A percentile compares a stretch with the other conserved stretches of the same genome.
Evolutionary conservation across 352 stramenopile species (phyloP).

Genomic region (Globisporangium heterothallicum): DNA sequence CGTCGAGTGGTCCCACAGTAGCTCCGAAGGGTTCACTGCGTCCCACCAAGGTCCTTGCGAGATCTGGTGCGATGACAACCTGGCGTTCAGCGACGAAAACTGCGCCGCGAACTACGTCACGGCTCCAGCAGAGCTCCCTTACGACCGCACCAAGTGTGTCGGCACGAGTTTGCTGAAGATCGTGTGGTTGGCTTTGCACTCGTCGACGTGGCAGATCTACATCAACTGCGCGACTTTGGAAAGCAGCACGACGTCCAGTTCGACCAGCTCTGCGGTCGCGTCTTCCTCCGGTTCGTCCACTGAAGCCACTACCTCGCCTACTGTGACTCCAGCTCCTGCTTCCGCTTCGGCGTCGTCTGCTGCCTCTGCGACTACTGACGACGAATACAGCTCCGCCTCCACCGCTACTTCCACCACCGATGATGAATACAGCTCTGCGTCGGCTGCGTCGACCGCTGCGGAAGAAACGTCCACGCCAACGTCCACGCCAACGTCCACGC

Average conservation of each 20-base stretch:
- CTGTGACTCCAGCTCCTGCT: background rate
- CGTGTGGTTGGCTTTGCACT: conserved; percentile 23
- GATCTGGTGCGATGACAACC: conserved; percentile 42
- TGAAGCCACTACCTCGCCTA: conserved; percentile 2
- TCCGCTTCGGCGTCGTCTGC: conserved; percentile 5
- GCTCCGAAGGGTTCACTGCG: conserved; percentile 18
- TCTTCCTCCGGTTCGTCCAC: conserved; percentile 4
- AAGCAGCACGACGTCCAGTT: background rate
- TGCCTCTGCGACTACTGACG: background rate
- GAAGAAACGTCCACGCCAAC: conserved; percentile 11
- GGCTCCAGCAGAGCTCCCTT: conserved; percentile 29
- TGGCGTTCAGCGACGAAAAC: conserved; percentile 45
- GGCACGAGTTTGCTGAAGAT: conserved; percentile 29
- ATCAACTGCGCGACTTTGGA: conserved; percentile 16
- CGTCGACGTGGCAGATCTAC: conserved; percentile 19
- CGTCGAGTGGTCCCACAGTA: conserved; percentile 19
- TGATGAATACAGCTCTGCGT: background rate
- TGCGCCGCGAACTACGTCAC: conserved; percentile 31
- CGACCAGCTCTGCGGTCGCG: conserved; percentile 5
- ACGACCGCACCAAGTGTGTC: conserved; percentile 39
- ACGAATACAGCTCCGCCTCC: conserved; percentile 3
- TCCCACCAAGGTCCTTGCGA: conserved; percentile 45
- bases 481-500: conserved; percentile 6
- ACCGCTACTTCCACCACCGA: background rate
- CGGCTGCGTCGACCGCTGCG: background rate